A percentile compares a stretch with the other conserved stretches of the same genome.
Evolutionary conservation across 257 asterid species (phyloP).

Genomic region (Rubia yunnanensis): DNA sequence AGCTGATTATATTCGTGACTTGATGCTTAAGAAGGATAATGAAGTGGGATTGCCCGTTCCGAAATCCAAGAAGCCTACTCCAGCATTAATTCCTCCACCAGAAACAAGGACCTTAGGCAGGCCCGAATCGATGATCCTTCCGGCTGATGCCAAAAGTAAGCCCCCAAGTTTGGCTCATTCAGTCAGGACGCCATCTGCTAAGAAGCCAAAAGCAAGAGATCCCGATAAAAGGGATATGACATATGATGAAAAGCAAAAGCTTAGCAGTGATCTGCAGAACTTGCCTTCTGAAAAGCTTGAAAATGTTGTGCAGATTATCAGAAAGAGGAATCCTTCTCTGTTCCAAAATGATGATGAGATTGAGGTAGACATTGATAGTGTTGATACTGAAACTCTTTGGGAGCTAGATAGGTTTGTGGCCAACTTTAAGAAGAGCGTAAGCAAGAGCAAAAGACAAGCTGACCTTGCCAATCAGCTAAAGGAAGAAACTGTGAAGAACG

Average conservation of each 20-base stretch:
- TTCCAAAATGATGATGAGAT: constrained; percentile 85
- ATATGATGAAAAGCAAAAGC: constrained; percentile 83
- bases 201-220: constrained; percentile 90
- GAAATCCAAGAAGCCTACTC: constrained; percentile 41
- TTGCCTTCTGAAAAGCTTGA: constrained; percentile 90
- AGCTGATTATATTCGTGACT: constrained; percentile 42
- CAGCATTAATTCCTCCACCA: constrained; percentile 23
- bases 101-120: constrained; percentile 26
- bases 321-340: constrained; percentile 67
- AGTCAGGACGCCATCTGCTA: constrained; percentile 38
- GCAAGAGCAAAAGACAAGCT: constrained; percentile 63
- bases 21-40: constrained; percentile 30
- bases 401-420: constrained; percentile 91
- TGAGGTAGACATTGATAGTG: constrained; percentile 84
- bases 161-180: constrained; percentile 24
- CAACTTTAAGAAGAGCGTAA: constrained; percentile 60
- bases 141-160: constrained; percentile 36
- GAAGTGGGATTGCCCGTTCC: constrained; percentile 46
- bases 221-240: constrained; percentile 90
- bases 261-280: constrained; percentile 59
- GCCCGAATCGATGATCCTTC: constrained; percentile 28
- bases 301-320: constrained; percentile 41
- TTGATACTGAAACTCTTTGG: constrained; percentile 92
- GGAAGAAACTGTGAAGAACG: constrained; percentile 29
- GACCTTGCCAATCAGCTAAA: constrained; percentile 35